These are phyloP conservation scores for Paramecium sexaurelia DNA, from an alignment of 73 alveolate species.

Conservation along the genomic window DNA sequence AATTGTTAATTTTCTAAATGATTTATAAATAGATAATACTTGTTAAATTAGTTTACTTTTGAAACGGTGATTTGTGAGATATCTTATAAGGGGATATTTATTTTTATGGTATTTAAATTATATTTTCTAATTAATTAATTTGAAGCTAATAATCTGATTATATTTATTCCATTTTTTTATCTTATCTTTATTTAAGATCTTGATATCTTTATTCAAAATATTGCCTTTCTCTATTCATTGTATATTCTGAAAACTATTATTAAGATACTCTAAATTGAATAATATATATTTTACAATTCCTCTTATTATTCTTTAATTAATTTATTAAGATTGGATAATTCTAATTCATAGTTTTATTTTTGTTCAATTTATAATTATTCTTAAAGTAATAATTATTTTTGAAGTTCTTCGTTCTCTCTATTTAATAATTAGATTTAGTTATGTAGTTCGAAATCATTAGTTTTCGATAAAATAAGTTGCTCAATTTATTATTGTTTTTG, in stretches of 20 bases:
- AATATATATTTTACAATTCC: conserved; percentile 44
- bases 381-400: background rate
- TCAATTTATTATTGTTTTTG: conserved; percentile 36
- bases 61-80: background rate
- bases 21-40: background rate
- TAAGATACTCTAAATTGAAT: background rate
- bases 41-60: background rate
- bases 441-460: background rate
- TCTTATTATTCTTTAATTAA: conserved; percentile 44
- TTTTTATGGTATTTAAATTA: background rate
- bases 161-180: conserved; percentile 18
- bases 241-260: conserved; percentile 40
- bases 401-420: background rate
- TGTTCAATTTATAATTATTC: background rate
- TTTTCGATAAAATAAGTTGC: background rate
- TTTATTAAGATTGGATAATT: background rate
- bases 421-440: background rate
- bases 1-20: background rate
- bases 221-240: conserved; percentile 44
- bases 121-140: conserved; percentile 1
- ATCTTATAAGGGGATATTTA: background rate
- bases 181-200: background rate
- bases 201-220: conserved; percentile 11
- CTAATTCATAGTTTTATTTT: background rate
- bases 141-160: conserved; percentile 4